phyloP scores from a whole-genome alignment of 305 asterid species.

The Solanum aculeatissimum region DNA sequence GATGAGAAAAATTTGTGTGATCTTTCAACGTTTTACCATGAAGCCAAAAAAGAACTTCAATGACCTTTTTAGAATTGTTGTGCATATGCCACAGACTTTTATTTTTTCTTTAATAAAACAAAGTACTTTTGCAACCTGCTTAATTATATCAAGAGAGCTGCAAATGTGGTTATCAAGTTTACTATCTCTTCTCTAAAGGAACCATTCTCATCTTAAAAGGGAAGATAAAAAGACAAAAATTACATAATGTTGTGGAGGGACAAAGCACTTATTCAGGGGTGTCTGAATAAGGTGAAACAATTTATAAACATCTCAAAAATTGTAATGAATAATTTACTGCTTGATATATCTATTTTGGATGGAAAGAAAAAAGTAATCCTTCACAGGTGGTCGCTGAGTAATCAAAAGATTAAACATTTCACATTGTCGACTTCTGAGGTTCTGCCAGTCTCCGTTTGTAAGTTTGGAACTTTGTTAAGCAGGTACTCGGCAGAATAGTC shows the following conservation, averaged over 20 bases:
- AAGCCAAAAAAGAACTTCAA: background rate
- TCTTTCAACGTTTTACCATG: background rate
- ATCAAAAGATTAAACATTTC: background rate
- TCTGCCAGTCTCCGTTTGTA: background rate
- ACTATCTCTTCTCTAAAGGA: background rate
- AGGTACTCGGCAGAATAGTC: background rate
- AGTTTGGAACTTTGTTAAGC: background rate
- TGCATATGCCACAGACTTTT: background rate
- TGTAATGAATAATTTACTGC: background rate
- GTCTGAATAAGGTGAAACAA: background rate
- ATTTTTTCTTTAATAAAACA: background rate
- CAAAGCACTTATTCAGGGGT: background rate
- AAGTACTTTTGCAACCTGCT: background rate
- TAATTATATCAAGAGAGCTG: background rate
- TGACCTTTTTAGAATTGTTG: background rate
- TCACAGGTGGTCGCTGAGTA: background rate
- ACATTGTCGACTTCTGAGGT: background rate
- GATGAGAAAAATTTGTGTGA: background rate
- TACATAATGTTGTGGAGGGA: background rate
- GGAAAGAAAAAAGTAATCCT: background rate
- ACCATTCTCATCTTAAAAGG: background rate
- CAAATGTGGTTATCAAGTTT: background rate
- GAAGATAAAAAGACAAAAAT: background rate
- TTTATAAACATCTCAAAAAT: background rate
- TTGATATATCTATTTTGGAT: background rate